phyloP scores from a whole-genome alignment of 176 grass and related monocot species.

The Oryza glaberrima region DNA sequence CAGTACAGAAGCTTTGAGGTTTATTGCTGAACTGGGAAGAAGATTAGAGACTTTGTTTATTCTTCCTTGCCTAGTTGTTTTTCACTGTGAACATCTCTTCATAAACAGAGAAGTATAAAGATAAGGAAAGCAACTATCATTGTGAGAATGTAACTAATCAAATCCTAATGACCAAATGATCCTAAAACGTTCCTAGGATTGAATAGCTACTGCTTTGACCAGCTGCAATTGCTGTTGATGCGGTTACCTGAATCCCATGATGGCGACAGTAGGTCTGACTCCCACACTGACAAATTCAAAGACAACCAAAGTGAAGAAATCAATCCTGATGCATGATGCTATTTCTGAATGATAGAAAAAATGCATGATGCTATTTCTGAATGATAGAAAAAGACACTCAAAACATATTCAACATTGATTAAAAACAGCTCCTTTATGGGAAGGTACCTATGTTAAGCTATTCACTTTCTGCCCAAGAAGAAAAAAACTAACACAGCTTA shows the following conservation, averaged over 20 bases:
- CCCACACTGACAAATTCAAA: neutral
- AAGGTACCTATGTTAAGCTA: neutral
- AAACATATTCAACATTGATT: neutral
- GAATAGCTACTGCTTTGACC: neutral
- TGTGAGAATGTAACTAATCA: neutral
- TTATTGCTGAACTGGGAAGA: neutral
- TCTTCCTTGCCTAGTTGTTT: neutral
- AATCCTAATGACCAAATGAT: neutral
- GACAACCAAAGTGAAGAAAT: neutral
- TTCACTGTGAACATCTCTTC: neutral
- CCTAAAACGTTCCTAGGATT: neutral
- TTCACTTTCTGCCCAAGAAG: neutral
- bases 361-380: neutral
- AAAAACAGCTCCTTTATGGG: neutral
- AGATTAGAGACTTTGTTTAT: neutral
- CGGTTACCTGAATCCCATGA: neutral
- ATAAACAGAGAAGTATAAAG: neutral
- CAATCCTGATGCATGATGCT: conserved; percentile 2
- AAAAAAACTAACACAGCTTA: neutral
- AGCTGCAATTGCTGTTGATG: neutral
- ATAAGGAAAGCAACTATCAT: neutral
- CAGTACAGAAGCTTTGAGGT: neutral
- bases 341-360: neutral
- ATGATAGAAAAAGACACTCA: neutral
- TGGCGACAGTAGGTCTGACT: neutral